Evolutionary conservation across 1,284 basidiomycete species (phyloP), one percentile per base, ranked within the genome.

Genomic region (Mycena citricolor): DNA sequence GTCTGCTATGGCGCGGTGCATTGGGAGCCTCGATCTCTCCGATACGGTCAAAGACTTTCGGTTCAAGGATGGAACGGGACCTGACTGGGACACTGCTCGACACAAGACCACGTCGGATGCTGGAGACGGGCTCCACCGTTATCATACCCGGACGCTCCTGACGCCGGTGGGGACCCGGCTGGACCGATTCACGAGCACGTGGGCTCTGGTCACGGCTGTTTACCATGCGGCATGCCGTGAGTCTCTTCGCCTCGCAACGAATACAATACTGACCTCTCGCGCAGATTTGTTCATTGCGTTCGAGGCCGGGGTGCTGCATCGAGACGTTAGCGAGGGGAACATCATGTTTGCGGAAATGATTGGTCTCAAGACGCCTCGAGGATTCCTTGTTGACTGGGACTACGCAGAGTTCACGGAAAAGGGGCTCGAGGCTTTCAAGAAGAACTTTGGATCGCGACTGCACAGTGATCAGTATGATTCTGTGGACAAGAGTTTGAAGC

Each of bases 251-350:
- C n/a, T n/a, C n/a, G n/a, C n/a, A n/a, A n/a, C n/a, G n/a, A n/a
- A 10, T 25, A 29, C 19, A 14, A 11, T 6, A 12, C 30, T n/a
- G n/a, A 14, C 23, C 4, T 12, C 23, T 5, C 24, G 19, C 17
- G 23, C n/a, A 52, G 50, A 48, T 11, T 46, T 38, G 31, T 1
- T 44, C 10, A 33, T 32, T n/a, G 50, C 50, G 7, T 42, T 30
- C 25, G 14, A 44, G 0, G 50, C 50, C 5, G 50, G 50, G 4
- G 41, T 47, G 1, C 14, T 47, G 2, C 50, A 52, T 16, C 45
- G 50, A 17, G 50, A 52, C 28, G n/a, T 52, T n/a, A 52, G 50
- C 35, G 50, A 44, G 11, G 49, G 50, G 2, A 48, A 52, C 23
- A 16, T 49, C 5, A 34, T 48, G 6, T 49, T 52, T n/a, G 19